phyloP scores from a whole-genome alignment of 2,329 filamentous ascomycete genomes.

The Neonectria sp. region DNA sequence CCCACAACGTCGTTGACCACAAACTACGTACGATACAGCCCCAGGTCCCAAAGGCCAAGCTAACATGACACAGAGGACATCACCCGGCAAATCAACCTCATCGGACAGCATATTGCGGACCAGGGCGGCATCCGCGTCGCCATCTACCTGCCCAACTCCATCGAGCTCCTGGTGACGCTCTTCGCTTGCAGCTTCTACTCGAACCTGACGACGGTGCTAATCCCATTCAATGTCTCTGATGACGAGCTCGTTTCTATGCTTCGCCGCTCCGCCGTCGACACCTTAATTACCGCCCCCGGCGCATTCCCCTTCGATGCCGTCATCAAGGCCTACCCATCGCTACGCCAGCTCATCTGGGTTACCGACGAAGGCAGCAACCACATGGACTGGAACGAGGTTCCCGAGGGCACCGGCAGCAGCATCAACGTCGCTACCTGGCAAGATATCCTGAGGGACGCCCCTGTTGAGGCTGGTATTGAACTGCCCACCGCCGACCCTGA shows the following conservation, averaged over 20 bases:
- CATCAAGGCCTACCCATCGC: constrained; percentile 75
- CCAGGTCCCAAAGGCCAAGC: not conserved
- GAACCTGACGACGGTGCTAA: constrained; percentile 84
- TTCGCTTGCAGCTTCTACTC: constrained; percentile 92
- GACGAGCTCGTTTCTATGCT: constrained; percentile 81
- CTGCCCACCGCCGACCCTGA: constrained; percentile 75
- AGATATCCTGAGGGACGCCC: constrained; percentile 83
- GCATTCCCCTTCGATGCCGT: constrained; percentile 86
- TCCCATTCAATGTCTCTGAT: constrained; percentile 85
- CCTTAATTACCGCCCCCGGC: constrained; percentile 87
- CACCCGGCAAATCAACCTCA: constrained; percentile 87
- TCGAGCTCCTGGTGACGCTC: constrained; percentile 86
- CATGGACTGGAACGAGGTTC: constrained; percentile 95
- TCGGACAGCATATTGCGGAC: constrained; percentile 83
- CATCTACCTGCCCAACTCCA: constrained; percentile 92
- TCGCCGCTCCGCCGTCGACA: constrained; percentile 81
- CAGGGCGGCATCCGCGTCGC: constrained; percentile 84
- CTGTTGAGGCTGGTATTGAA: constrained; percentile 69
- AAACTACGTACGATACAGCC: constrained; percentile 64
- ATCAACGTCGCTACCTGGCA: constrained; percentile 94
- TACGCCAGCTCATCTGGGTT: constrained; percentile 91
- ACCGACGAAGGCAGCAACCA: constrained; percentile 92
- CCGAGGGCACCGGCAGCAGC: constrained; percentile 80
- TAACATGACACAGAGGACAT: constrained; percentile 70
- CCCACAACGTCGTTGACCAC: constrained; percentile 81